Evolutionary conservation across 257 asterid species (phyloP).

Genomic region (Paraleonurus japonicus): DNA sequence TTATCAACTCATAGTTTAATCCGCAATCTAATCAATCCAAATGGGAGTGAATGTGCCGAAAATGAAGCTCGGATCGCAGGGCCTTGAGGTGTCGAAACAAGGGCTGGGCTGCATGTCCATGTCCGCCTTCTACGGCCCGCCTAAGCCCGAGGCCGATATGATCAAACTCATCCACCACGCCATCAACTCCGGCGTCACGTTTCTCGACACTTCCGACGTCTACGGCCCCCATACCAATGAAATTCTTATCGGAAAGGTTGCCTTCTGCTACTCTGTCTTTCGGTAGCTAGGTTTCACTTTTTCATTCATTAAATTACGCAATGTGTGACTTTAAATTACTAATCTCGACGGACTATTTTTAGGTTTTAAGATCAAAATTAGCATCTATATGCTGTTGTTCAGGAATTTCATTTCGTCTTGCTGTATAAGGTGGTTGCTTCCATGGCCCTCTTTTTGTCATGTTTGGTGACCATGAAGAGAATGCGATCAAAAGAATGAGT

Average conservation of each 20-base stretch:
- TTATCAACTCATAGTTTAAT: not conserved
- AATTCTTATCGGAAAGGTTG: constrained; percentile 27
- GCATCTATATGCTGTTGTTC: not conserved
- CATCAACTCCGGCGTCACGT: constrained; percentile 31
- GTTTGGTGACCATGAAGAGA: not conserved
- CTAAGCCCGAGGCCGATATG: constrained; percentile 28
- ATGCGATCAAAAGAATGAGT: not conserved
- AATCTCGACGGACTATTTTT: not conserved
- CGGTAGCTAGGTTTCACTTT: not conserved
- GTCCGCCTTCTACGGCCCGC: constrained; percentile 22
- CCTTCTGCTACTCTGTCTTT: not conserved
- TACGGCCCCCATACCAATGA: constrained; percentile 27
- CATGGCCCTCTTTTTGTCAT: not conserved
- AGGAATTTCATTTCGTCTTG: not conserved
- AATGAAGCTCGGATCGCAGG: constrained; percentile 25
- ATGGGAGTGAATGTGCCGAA: constrained; percentile 21
- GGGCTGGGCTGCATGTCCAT: constrained; percentile 26
- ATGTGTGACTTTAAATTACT: not conserved
- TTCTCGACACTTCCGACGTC: constrained; percentile 27
- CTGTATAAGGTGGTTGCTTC: not conserved
- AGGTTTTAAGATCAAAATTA: not conserved
- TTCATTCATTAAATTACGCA: too few species aligned
- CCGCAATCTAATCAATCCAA: not conserved
- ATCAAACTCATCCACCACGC: constrained; percentile 28
- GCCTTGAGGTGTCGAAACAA: constrained; percentile 30